Evolutionary conservation across 805 yeast genomes (phyloP).

Genomic region (Myxozyma udenii): DNA sequence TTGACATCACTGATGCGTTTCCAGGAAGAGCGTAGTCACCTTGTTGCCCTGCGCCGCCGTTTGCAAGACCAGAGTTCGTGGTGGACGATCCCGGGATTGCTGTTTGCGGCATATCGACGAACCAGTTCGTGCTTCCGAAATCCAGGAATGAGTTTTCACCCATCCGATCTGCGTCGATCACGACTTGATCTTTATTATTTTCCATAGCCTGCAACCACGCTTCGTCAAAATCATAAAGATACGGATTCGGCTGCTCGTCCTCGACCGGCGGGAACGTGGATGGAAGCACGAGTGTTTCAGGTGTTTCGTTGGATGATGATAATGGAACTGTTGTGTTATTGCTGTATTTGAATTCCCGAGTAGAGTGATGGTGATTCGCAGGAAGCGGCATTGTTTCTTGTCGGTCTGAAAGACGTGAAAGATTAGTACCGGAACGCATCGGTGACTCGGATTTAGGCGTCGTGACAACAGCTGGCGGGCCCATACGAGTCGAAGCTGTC

Average conservation of each 20-base stretch:
- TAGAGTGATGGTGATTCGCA: neutral
- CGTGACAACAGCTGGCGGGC: neutral
- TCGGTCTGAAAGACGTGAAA: neutral
- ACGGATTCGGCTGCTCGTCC: slow-evolving; percentile 28
- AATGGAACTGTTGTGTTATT: neutral
- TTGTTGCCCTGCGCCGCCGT: neutral
- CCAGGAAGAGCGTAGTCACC: neutral
- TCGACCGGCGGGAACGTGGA: slow-evolving; percentile 25
- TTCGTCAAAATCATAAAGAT: slow-evolving; percentile 28
- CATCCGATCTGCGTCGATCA: slow-evolving; percentile 28
- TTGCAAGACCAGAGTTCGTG: neutral
- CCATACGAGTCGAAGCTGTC: neutral
- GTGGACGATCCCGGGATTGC: neutral
- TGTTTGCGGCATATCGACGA: slow-evolving; percentile 18
- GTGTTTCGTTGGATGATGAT: neutral
- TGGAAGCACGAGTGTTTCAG: slow-evolving; percentile 22
- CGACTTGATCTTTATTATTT: slow-evolving; percentile 27
- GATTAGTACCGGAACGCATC: neutral
- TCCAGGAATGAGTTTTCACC: slow-evolving; percentile 29
- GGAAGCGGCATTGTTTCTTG: neutral
- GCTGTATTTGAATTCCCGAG: no score
- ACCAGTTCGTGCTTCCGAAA: slow-evolving; percentile 25
- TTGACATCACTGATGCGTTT: neutral
- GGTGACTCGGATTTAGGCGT: neutral
- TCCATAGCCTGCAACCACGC: slow-evolving; percentile 29